Evolutionary conservation across 2,329 filamentous ascomycete species (phyloP).

Genomic region (Ilyonectria mors-panacis): DNA sequence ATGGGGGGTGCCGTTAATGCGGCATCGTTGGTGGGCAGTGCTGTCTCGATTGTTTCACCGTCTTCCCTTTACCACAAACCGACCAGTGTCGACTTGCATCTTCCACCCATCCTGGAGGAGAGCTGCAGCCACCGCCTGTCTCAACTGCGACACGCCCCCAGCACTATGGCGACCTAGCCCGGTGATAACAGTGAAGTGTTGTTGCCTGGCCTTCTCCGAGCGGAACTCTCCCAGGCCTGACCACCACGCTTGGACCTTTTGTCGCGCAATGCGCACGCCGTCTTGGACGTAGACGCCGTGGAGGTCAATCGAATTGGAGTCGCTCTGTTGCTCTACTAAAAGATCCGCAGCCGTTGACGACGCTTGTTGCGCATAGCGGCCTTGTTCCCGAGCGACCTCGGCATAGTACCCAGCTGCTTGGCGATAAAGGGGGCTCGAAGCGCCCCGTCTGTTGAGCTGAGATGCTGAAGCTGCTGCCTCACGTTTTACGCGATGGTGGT

Average conservation of each 20-base stretch:
- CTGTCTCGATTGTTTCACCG: constrained; percentile 41
- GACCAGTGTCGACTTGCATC: constrained; percentile 79
- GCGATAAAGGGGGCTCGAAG: constrained; percentile 80
- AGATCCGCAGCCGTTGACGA: constrained; percentile 78
- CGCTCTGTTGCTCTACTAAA: constrained; percentile 78
- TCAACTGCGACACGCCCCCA: constrained; percentile 81
- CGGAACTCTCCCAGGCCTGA: constrained; percentile 75
- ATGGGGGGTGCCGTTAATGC: no score
- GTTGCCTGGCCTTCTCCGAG: constrained; percentile 62
- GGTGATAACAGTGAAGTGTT: constrained; percentile 82
- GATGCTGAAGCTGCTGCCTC: constrained; percentile 56
- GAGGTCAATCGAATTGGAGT: constrained; percentile 75
- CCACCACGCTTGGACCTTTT: constrained; percentile 84
- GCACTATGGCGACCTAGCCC: constrained; percentile 85
- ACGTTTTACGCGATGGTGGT: constrained; percentile 49
- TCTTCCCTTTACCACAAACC: constrained; percentile 77
- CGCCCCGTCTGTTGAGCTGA: constrained; percentile 63
- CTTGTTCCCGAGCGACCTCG: constrained; percentile 76
- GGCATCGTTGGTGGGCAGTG: not conserved
- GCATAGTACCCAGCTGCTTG: constrained; percentile 84
- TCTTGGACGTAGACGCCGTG: constrained; percentile 88
- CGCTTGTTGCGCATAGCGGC: constrained; percentile 70
- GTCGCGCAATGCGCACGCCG: constrained; percentile 82
- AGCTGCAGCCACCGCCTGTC: constrained; percentile 83
- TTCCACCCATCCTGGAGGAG: constrained; percentile 88